These are phyloP conservation scores for Corinectria fuckeliana DNA, from an alignment of 2,329 filamentous ascomycete species.

Conservation along the genomic window DNA sequence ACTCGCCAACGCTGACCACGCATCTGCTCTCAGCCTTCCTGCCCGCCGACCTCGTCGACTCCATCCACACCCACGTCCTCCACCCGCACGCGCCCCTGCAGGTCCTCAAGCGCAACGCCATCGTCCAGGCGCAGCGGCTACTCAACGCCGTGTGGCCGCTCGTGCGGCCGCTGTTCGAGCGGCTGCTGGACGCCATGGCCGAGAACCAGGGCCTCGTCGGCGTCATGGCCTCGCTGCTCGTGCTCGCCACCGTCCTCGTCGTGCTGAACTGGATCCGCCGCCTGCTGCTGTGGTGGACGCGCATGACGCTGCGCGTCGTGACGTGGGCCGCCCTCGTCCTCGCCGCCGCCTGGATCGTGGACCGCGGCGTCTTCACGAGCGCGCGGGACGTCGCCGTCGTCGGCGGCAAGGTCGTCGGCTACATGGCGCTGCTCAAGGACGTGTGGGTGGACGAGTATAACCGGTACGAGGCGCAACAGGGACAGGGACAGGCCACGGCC, in stretches of 20 bases:
- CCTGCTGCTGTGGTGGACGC: slow-evolving; percentile 77
- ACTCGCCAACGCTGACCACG: slow-evolving; percentile 39
- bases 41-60: slow-evolving; percentile 51
- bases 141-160: slow-evolving; percentile 48
- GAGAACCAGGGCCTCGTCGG: slow-evolving; percentile 45
- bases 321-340: slow-evolving; percentile 69
- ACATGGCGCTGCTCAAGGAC: slow-evolving; percentile 55
- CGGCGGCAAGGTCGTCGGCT: slow-evolving; percentile 52
- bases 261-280: slow-evolving; percentile 75
- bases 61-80: slow-evolving; percentile 56
- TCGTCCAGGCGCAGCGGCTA: slow-evolving; percentile 38
- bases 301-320: slow-evolving; percentile 65
- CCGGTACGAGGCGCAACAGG: slow-evolving; percentile 59
- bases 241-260: slow-evolving; percentile 63
- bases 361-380: slow-evolving; percentile 70
- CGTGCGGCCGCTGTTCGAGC: slow-evolving; percentile 52
- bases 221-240: slow-evolving; percentile 42
- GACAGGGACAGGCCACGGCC: too few relatives aligned
- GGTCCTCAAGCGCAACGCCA: slow-evolving; percentile 44
- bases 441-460: slow-evolving; percentile 65
- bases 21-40: slow-evolving; percentile 50
- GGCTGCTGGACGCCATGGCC: slow-evolving; percentile 41
- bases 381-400: slow-evolving; percentile 61
- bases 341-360: slow-evolving; percentile 63
- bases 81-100: slow-evolving; percentile 54